phyloP scores from a whole-genome alignment of 768 basidiomycete species.

The Boletus eberwhitei region DNA sequence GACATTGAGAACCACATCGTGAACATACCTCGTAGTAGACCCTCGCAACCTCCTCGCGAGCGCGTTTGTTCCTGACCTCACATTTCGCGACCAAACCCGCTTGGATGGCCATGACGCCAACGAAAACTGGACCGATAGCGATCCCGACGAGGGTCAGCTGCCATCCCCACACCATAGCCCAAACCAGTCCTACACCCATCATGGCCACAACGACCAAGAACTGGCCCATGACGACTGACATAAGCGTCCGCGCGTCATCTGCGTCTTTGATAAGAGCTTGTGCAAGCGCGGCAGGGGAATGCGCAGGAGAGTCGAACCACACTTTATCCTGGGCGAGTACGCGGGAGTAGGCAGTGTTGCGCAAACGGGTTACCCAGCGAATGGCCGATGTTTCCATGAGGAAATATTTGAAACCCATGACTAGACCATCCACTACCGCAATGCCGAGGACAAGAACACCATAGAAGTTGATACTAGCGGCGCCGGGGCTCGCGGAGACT shows the following conservation, averaged over 20 bases:
- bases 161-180: slow-evolving; percentile 90
- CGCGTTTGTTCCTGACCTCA: slow-evolving; percentile 78
- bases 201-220: slow-evolving; percentile 71
- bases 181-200: slow-evolving; percentile 79
- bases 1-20: background rate
- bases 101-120: slow-evolving; percentile 69
- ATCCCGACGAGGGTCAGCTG: slow-evolving; percentile 88
- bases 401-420: slow-evolving; percentile 75
- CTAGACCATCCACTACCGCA: slow-evolving; percentile 71
- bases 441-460: slow-evolving; percentile 71
- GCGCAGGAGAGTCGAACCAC: slow-evolving; percentile 76
- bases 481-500: slow-evolving; percentile 66
- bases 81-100: slow-evolving; percentile 65
- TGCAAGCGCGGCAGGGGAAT: slow-evolving; percentile 58
- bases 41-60: slow-evolving; percentile 81
- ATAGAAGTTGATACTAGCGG: slow-evolving; percentile 64
- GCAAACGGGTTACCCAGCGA: slow-evolving; percentile 68
- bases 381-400: slow-evolving; percentile 74
- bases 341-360: slow-evolving; percentile 50
- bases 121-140: slow-evolving; percentile 83
- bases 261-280: slow-evolving; percentile 84
- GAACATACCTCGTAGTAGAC: slow-evolving; percentile 79
- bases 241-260: slow-evolving; percentile 79
- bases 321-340: slow-evolving; percentile 78
- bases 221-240: slow-evolving; percentile 72